Base-by-base conservation (phyloP, 768 basidiomycete genomes). In the Boletus tylopilopsis region DNA sequence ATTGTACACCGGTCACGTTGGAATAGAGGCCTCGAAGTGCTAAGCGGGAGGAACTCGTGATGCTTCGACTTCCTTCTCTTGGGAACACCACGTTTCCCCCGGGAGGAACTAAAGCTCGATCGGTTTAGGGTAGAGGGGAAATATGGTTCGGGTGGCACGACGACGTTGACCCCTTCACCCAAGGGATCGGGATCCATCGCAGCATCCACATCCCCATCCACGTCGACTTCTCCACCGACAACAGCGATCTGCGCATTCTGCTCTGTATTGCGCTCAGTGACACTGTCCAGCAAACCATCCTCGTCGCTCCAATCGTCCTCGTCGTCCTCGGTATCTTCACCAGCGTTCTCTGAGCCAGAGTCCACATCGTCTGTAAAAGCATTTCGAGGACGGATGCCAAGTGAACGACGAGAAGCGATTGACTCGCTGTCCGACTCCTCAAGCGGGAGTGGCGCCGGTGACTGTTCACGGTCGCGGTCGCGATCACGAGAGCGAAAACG, bases 1-100 rank as follows among this genome's bases (percentile, higher is more conserved):
- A 98, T 89, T 4, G 93, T 93, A 63, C 94, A 97, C 22, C 96
- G 74, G 64, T 99, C 94, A 43, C 93, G 77, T 61, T 93, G 86
- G 70, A 94, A 98, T 21, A 82, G 58, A 0, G 96, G 94, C 16
- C 93, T 78, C 2, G 82, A 82, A 1, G 87, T 92, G 29, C 73
- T 63, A 22, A 88, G 72, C 0, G 78, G 77, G 23, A 93, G 70
- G 4, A 81, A 76, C 36, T 89, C 91, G 51, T 80, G 79, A 43
- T 76, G 72, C 45, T 74, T 76, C 37, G 79, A 76, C 33, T 82
- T 81, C 64, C 83, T 90, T 50, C 82, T 75, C 45, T 79, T 76
- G 9, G 76, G 71, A 12, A 4, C 53, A n/a, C 66, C 68, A 8
- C 67, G 67, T 27, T 52, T 69, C n/a, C 68, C 62, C 22, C 66